Evolutionary conservation across 306 rosid genomes (phyloP), one percentile per base, ranked within the genome.

Genomic region (Psophocarpus tetragonolobus): DNA sequence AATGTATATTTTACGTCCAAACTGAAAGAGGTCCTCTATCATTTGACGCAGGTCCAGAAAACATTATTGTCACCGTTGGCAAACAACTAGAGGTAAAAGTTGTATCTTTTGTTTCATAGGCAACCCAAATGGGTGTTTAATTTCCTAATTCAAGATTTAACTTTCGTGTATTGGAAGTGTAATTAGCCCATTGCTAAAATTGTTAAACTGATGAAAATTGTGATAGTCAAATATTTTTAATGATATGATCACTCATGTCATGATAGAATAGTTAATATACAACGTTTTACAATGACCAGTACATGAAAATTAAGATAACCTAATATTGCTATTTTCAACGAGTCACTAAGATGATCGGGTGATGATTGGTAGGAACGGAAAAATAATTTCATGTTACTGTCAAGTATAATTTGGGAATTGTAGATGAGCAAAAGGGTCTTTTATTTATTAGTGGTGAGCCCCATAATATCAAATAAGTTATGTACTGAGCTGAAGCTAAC

Each of bases 61-160:
- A 80, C 58, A 62, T 94, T 5, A 88, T 92, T 33, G 93, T 87
- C 71, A 89, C 91, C 6, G 75, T 90, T 60, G 97, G 96, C 63
- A 87, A 85, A 73, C 97, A 89, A 60, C 74, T 92, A 29, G 78
- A 87, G 98, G 97, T 94, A 88, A 80, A n/a, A n/a, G n/a, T 57
- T 67, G 60, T 17, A 21, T 41, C 44, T 1, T 33, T 14, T 44
- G 17, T 42, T 70, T 41, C 29, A 14, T 10, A n/a, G 3, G 15
- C 23, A 13, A 27, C 42, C 11, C 17, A 56, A 32, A 32, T 24
- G n/a, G 41, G 20, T 63, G 14, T 27, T 80, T n/a, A n/a, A n/a
- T n/a, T 26, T n/a, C 33, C 24, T 20, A 29, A 0, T n/a, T 12
- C 6, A 13, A 61, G 39, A 5, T 4, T 57, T 61, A 26, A 33